A percentile compares a stretch with the other conserved stretches of the same genome.
These are phyloP conservation scores for Pseudohyphozyma bogoriensis DNA, from an alignment of 768 basidiomycete genomes.

Conservation along the genomic window DNA sequence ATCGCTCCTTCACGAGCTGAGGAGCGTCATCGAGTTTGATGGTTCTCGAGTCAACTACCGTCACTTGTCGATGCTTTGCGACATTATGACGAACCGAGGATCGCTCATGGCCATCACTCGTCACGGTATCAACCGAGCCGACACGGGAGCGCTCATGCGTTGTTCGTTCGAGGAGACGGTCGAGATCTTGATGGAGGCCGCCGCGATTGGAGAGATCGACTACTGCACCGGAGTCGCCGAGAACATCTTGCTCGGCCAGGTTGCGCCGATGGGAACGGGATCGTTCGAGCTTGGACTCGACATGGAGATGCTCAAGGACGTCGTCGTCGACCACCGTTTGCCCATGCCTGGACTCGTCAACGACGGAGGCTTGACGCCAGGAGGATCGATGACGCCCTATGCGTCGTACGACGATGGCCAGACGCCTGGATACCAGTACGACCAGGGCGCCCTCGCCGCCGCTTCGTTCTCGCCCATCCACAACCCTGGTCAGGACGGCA, in stretches of 20 bases:
- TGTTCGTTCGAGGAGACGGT: slow-evolving; percentile 99
- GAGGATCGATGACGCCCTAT: slow-evolving; percentile 84
- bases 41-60: slow-evolving; percentile 99
- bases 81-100: slow-evolving; percentile 96
- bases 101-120: slow-evolving; percentile 94
- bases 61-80: slow-evolving; percentile 89
- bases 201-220: slow-evolving; percentile 94
- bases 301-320: slow-evolving; percentile 96
- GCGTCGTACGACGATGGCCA: slow-evolving; percentile 58
- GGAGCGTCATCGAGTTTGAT: slow-evolving; percentile 95
- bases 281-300: slow-evolving; percentile 74
- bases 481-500: slow-evolving; percentile 60
- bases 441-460: slow-evolving; percentile 45
- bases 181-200: slow-evolving; percentile 97
- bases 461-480: slow-evolving; percentile 94
- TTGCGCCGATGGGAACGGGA: slow-evolving; percentile 99
- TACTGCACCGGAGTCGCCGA: slow-evolving; percentile 98
- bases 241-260: slow-evolving; percentile 96
- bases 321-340: slow-evolving; percentile 88
- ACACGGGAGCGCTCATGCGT: slow-evolving; percentile 96
- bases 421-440: slow-evolving; percentile 50
- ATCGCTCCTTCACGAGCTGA: slow-evolving; percentile 85
- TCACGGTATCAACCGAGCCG: slow-evolving; percentile 96
- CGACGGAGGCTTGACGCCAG: slow-evolving; percentile 38
- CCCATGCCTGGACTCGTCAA: slow-evolving; percentile 72